A percentile compares a stretch with the other conserved stretches of the same genome.
Evolutionary conservation across 306 rosid species (phyloP).

Genomic region (Senna siamea): DNA sequence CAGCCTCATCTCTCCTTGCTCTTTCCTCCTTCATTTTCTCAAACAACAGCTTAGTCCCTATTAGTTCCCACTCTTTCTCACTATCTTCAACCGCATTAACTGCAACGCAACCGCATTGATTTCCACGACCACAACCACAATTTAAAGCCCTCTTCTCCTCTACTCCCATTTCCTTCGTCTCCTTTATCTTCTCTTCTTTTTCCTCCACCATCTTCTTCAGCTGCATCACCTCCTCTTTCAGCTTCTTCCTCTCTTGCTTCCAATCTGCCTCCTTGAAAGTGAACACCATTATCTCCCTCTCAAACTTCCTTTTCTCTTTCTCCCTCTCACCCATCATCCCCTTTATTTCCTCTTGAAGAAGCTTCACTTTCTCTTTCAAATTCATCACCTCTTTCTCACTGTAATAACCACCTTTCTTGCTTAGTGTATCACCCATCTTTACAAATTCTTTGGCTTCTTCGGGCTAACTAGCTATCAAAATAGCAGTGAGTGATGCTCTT

Average conservation of each 20-base stretch:
- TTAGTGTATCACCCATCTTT: slow-evolving; percentile 61
- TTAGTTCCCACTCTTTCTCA: slow-evolving; percentile 56
- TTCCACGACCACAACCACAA: background rate
- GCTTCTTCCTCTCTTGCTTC: slow-evolving; percentile 78
- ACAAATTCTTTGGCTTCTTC: slow-evolving; percentile 1
- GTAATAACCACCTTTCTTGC: slow-evolving; percentile 47
- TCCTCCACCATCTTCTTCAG: slow-evolving; percentile 65
- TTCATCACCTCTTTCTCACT: slow-evolving; percentile 45
- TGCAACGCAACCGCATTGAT: background rate
- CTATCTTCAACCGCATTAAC: background rate
- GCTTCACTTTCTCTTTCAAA: slow-evolving; percentile 62
- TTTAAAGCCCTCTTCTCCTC: too few relatives aligned
- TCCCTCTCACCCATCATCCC: slow-evolving; percentile 67
- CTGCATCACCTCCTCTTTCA: slow-evolving; percentile 72
- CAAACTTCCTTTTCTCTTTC: slow-evolving; percentile 56
- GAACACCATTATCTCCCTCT: slow-evolving; percentile 73
- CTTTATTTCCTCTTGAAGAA: slow-evolving; percentile 63
- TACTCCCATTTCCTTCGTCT: slow-evolving; percentile 30
- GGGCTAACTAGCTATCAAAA: background rate
- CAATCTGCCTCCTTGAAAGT: slow-evolving; percentile 82
- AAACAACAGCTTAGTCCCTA: slow-evolving; percentile 59
- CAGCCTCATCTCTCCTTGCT: slow-evolving; percentile 79
- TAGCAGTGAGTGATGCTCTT: slow-evolving; percentile 11
- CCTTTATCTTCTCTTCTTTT: slow-evolving; percentile 64
- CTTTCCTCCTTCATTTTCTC: slow-evolving; percentile 81